These are phyloP conservation scores for Ogataea zsoltii DNA, from an alignment of 805 yeast species.

Conservation along the genomic window DNA sequence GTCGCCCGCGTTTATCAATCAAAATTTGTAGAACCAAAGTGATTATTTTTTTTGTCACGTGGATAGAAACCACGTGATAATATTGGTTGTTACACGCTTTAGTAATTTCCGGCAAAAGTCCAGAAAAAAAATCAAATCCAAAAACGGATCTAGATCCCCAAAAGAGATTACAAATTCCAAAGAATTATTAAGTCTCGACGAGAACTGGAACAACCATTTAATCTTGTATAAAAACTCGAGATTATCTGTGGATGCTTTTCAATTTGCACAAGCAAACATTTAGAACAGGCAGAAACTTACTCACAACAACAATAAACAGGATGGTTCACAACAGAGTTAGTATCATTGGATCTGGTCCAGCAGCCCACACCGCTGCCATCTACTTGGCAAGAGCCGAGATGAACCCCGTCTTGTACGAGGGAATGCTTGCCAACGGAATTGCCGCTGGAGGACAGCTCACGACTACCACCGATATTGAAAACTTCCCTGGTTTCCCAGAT, in stretches of 20 bases:
- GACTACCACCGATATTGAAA: conserved; percentile 97
- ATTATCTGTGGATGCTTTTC: conserved; percentile 2
- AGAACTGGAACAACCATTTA: too few species aligned
- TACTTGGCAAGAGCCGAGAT: conserved; percentile 96
- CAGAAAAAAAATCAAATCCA: too few species aligned
- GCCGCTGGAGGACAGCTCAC: conserved; percentile 99
- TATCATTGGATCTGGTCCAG: conserved; percentile 96
- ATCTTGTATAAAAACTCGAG: neutral
- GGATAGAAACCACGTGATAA: too few species aligned
- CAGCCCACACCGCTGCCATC: conserved; percentile 99
- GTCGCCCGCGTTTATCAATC: too few species aligned
- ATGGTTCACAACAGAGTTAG: conserved; percentile 86
- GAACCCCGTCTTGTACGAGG: conserved; percentile 91
- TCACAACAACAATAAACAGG: conserved; percentile 33
- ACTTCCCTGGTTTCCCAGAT: conserved; percentile 98
- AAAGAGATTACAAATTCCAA: conserved; percentile 10
- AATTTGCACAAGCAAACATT: neutral
- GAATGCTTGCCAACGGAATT: conserved; percentile 94
- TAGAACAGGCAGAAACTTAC: conserved; percentile 1
- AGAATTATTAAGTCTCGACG: neutral
- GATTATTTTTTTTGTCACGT: too few species aligned
- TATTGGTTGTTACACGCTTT: neutral
- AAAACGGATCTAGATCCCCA: conserved; percentile 6
- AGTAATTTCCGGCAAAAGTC: neutral
- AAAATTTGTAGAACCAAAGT: too few species aligned